These are phyloP conservation scores for Pelargonium cotyledonis DNA, from an alignment of 441 rosid genomes.

Conservation along the genomic window DNA sequence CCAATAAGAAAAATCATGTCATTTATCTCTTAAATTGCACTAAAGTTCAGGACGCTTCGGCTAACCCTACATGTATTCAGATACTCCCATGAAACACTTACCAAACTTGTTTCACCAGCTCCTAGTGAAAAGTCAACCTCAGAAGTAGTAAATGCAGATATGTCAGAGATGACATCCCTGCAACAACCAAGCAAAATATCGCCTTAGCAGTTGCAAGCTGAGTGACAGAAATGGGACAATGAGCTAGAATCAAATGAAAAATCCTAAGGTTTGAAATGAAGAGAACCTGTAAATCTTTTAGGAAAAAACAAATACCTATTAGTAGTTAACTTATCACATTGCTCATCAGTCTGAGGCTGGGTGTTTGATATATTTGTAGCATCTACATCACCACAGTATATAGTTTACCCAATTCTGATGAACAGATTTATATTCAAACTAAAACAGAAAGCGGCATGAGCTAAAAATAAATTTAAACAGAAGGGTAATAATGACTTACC, in stretches of 20 bases:
- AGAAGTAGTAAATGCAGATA: constrained; percentile 53
- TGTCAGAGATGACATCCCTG: constrained; percentile 47
- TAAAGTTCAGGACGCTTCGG: not conserved
- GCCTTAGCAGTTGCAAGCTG: constrained; percentile 16
- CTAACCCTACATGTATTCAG: constrained; percentile 14
- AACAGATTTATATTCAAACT: constrained; percentile 3
- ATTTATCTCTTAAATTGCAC: not conserved
- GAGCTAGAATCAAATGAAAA: not conserved
- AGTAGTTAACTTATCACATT: constrained; percentile 29
- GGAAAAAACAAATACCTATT: constrained; percentile 29
- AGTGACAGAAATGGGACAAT: not conserved
- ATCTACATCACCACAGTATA: constrained; percentile 33
- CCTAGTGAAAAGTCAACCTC: constrained; percentile 57
- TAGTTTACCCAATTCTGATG: constrained; percentile 13
- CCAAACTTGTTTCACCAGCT: constrained; percentile 63
- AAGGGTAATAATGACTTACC: constrained; percentile 42
- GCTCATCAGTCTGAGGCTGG: constrained; percentile 41
- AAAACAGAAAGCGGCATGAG: constrained; percentile 5
- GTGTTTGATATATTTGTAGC: constrained; percentile 36
- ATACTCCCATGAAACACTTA: constrained; percentile 33
- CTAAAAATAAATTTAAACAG: constrained; percentile 13
- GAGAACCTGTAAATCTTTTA: constrained; percentile 1
- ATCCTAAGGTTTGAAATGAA: constrained; percentile 6
- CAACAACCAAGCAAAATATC: constrained; percentile 18
- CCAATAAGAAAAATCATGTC: constrained; percentile 1